Evolutionary conservation across 257 asterid genomes (phyloP).

Genomic region (Nicotiana undulata): DNA sequence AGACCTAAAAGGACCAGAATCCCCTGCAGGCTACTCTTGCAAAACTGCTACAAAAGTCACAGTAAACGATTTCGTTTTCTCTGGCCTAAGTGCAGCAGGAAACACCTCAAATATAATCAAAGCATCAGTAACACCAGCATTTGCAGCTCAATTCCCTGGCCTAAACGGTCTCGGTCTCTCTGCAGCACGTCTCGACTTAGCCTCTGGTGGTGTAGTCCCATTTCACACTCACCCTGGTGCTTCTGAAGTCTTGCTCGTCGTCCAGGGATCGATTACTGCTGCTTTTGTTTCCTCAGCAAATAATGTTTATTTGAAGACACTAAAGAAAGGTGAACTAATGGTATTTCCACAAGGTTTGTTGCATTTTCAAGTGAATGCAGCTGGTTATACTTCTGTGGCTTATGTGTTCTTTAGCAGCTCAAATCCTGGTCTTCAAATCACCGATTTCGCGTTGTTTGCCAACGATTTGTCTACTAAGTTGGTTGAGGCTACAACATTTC

Average conservation of each 20-base stretch:
- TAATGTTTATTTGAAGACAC: conserved; percentile 37
- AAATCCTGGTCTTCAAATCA: conserved; percentile 64
- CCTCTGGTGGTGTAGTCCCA: conserved; percentile 61
- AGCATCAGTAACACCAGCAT: conserved; percentile 63
- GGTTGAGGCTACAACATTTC: conserved; percentile 51
- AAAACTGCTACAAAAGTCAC: conserved; percentile 41
- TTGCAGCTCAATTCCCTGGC: conserved; percentile 49
- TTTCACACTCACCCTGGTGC: conserved; percentile 78
- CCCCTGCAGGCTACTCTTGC: conserved; percentile 82
- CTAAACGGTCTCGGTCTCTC: conserved; percentile 69
- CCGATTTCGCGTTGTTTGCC: conserved; percentile 58
- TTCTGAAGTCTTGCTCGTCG: conserved; percentile 51
- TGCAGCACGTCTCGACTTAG: conserved; percentile 60
- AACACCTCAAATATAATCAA: conserved; percentile 68
- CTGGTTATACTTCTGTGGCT: conserved; percentile 34
- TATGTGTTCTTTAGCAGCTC: conserved; percentile 51
- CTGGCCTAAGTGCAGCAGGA: conserved; percentile 42
- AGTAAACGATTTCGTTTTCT: conserved; percentile 50
- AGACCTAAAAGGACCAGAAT: conserved; percentile 38
- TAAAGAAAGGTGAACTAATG: conserved; percentile 58
- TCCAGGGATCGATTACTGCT: conserved; percentile 48
- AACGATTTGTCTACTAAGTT: conserved; percentile 73
- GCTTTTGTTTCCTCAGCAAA: conserved; percentile 61
- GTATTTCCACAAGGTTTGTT: conserved; percentile 72
- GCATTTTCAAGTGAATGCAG: conserved; percentile 70